A percentile compares a stretch with the other conserved stretches of the same genome.
Conservation (phyloP, 129 eudicot species). For the Lactuca sativa region DNA sequence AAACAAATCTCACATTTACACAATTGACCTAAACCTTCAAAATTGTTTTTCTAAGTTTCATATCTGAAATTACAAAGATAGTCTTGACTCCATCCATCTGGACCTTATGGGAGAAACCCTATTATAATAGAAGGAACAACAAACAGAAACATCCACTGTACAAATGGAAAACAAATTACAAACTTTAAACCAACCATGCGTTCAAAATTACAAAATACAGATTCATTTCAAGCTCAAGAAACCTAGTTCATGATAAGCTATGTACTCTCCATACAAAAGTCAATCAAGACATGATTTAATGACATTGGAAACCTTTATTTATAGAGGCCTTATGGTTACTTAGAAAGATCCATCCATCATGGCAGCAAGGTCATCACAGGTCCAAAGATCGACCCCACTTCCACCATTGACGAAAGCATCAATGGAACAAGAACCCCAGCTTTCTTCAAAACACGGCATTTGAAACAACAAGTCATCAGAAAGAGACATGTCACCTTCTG, state of each 20-base stretch:
- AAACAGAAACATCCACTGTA: background rate
- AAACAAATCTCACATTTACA: background rate
- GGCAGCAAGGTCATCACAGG: constrained; percentile 49
- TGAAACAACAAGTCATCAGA: constrained; percentile 45
- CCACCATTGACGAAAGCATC: constrained; percentile 55
- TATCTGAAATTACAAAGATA: background rate
- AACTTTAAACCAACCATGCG: background rate
- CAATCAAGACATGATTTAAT: background rate
- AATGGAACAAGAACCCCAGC: constrained; percentile 53
- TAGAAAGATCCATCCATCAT: constrained; percentile 46
- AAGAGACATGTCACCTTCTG: constrained; percentile 18
- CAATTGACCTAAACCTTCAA: background rate
- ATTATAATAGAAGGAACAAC: too few relatives aligned
- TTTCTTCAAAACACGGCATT: constrained; percentile 57
- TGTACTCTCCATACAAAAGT: background rate
- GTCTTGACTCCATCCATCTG: background rate
- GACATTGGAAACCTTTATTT: background rate
- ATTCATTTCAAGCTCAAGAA: background rate
- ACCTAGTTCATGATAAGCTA: background rate
- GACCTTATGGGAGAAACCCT: background rate
- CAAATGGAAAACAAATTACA: background rate
- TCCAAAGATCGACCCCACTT: constrained; percentile 54
- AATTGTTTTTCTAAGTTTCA: background rate
- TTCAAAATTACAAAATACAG: background rate
- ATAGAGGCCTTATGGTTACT: constrained; percentile 10